Conservation (phyloP, 768 basidiomycete species). For the Agrocybe praecox region DNA sequence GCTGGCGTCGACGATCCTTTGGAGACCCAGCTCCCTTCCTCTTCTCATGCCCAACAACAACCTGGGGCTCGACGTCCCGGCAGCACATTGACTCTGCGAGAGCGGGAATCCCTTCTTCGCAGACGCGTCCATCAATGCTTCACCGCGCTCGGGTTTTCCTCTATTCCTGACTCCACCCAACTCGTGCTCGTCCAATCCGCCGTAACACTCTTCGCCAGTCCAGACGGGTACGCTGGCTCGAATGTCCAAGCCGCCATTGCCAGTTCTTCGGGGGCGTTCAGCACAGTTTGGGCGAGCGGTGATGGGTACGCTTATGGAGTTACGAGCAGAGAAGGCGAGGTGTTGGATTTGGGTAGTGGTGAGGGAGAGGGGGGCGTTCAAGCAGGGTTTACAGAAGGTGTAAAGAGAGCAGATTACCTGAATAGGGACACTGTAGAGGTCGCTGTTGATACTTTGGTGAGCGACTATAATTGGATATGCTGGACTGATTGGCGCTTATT, state of each 20-base stretch:
- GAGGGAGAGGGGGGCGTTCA: constrained; percentile 24
- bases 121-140: constrained; percentile 91
- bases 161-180: constrained; percentile 85
- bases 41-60: not conserved
- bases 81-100: constrained; percentile 60
- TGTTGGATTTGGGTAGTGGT: constrained; percentile 46
- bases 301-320: constrained; percentile 95
- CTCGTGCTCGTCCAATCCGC: constrained; percentile 78
- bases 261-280: constrained; percentile 81
- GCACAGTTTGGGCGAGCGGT: constrained; percentile 79
- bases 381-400: constrained; percentile 15
- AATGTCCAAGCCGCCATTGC: constrained; percentile 92
- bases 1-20: constrained; percentile 68
- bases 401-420: constrained; percentile 45
- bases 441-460: constrained; percentile 76
- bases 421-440: constrained; percentile 84
- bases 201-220: constrained; percentile 81
- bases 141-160: constrained; percentile 73
- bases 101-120: constrained; percentile 82
- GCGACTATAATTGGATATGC: constrained; percentile 22
- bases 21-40: constrained; percentile 35
- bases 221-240: constrained; percentile 81
- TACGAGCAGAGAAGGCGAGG: constrained; percentile 65
- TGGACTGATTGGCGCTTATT: not conserved
- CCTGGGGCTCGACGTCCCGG: constrained; percentile 20